These are phyloP conservation scores for Aquilaria agallochum DNA, from an alignment of 441 rosid species.

Conservation along the genomic window DNA sequence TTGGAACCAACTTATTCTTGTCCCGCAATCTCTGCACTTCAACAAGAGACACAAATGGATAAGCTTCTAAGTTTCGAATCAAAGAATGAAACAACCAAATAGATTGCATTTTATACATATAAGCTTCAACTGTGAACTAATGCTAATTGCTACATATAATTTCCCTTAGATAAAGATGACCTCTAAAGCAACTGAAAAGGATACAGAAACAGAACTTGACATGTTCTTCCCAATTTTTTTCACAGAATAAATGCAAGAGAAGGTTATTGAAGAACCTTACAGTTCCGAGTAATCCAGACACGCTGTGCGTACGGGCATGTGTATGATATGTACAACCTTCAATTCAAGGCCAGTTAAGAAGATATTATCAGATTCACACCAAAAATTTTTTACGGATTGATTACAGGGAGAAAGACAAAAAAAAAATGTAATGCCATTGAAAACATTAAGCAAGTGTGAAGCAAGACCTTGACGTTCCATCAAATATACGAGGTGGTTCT, in stretches of 20 bases:
- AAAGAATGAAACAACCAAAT: no score
- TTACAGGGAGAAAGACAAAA: not conserved
- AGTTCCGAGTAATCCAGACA: constrained; percentile 74
- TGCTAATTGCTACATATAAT: no score
- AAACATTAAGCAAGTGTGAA: not conserved
- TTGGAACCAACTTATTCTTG: constrained; percentile 69
- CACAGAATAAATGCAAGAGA: no score
- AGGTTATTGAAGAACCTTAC: constrained; percentile 39
- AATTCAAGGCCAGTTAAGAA: constrained; percentile 3
- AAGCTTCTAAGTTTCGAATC: not conserved
- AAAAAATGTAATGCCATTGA: not conserved
- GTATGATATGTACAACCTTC: constrained; percentile 74
- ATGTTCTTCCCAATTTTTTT: no score
- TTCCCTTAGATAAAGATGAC: no score
- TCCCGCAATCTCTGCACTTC: constrained; percentile 66
- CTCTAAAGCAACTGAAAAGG: no score
- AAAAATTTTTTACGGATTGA: not conserved
- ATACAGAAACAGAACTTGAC: no score
- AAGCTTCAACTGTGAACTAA: no score
- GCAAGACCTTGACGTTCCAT: constrained; percentile 66
- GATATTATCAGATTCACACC: not conserved
- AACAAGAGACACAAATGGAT: constrained; percentile 5
- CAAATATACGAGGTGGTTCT: constrained; percentile 56
- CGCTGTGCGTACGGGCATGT: constrained; percentile 82
- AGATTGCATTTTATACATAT: no score